A percentile compares a stretch with the other conserved stretches of the same genome.
These are phyloP conservation scores for Boletus tylopilopsis DNA, from an alignment of 768 basidiomycete species.

Conservation along the genomic window DNA sequence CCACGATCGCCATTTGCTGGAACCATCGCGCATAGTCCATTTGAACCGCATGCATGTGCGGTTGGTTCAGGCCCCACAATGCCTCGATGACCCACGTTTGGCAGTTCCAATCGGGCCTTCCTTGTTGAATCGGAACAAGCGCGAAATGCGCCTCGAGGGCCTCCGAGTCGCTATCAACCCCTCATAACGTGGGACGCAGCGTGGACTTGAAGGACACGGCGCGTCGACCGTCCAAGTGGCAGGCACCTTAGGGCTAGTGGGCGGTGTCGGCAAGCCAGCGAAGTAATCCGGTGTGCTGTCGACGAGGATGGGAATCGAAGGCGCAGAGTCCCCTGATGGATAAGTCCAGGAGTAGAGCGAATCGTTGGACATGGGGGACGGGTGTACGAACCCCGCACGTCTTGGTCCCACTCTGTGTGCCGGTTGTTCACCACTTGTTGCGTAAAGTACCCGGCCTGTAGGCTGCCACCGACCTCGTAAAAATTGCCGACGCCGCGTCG, in stretches of 20 bases:
- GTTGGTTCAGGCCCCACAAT: too few species aligned
- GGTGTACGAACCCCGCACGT: background rate
- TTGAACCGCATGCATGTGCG: too few species aligned
- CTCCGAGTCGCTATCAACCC: too few species aligned
- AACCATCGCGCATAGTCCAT: too few species aligned
- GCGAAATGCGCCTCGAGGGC: too few species aligned
- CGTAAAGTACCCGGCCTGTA: background rate
- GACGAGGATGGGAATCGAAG: constrained; percentile 10
- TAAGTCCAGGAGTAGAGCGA: background rate
- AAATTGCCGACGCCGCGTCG: constrained; percentile 4
- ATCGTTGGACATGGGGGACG: background rate
- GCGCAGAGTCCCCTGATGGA: background rate
- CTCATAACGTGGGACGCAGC: background rate
- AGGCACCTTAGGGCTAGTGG: background rate
- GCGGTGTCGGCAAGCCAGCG: constrained; percentile 6
- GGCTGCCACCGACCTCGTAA: constrained; percentile 5
- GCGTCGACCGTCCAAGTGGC: background rate
- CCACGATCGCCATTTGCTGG: too few species aligned
- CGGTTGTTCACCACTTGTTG: constrained; percentile 1
- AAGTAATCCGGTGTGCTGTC: background rate
- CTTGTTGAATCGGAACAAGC: too few species aligned
- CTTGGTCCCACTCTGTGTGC: background rate
- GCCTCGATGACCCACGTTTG: too few species aligned
- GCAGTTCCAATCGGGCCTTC: too few species aligned
- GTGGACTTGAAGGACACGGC: constrained; percentile 17